Evolutionary conservation across 768 basidiomycete genomes (phyloP).

Genomic region (Suillus plorans): DNA sequence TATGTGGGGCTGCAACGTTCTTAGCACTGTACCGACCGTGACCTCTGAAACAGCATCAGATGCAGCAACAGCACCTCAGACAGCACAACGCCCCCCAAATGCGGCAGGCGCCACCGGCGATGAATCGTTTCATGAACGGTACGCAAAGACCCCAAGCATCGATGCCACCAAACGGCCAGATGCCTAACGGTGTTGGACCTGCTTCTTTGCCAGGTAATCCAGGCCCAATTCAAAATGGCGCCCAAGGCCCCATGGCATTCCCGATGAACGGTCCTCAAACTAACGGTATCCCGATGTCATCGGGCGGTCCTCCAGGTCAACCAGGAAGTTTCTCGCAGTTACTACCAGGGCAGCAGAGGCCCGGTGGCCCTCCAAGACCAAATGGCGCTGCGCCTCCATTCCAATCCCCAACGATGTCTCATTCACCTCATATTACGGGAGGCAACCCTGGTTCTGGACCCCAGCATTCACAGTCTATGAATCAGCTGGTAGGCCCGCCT

Average conservation of each 20-base stretch:
- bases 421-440: constrained; percentile 52
- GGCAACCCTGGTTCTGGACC: constrained; percentile 31
- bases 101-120: constrained; percentile 29
- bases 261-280: constrained; percentile 37
- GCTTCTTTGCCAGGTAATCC: constrained; percentile 25
- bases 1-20: constrained; percentile 32
- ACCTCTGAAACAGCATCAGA: constrained; percentile 33
- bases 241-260: constrained; percentile 19
- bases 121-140: constrained; percentile 35
- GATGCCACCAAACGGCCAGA: constrained; percentile 16
- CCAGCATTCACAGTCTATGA: constrained; percentile 41
- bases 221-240: constrained; percentile 28
- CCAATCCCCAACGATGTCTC: constrained; percentile 64
- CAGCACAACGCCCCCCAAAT: constrained; percentile 27
- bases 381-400: constrained; percentile 49
- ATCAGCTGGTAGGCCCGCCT: constrained; percentile 47
- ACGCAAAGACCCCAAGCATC: constrained; percentile 21
- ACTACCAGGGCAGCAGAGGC: constrained; percentile 34
- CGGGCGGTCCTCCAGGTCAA: constrained; percentile 28
- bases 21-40: constrained; percentile 11
- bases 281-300: constrained; percentile 43
- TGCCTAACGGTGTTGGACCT: constrained; percentile 32
- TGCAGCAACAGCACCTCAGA: constrained; percentile 32
- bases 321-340: constrained; percentile 34
- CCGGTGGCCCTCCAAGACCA: constrained; percentile 33